Percentiles rank a stretch among this genome's conserved stretches.
phyloP scores from a whole-genome alignment of 2,329 filamentous ascomycete genomes.

The Fusarium falciforme region DNA sequence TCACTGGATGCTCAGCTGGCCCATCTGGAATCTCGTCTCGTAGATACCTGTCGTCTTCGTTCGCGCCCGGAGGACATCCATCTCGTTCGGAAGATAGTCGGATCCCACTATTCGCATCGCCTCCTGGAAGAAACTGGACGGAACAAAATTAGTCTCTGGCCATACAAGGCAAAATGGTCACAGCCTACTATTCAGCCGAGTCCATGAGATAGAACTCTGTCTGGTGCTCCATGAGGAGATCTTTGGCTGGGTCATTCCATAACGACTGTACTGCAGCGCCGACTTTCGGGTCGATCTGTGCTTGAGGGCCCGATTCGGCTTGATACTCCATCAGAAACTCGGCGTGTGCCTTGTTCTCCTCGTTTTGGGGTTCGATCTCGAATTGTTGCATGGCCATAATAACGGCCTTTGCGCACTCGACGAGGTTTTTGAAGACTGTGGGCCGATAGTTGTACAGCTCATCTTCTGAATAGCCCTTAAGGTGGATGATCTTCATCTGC shows the following conservation, averaged over 20 bases:
- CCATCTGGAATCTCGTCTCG: slow-evolving; percentile 98
- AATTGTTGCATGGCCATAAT: slow-evolving; percentile 94
- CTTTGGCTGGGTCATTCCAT: slow-evolving; percentile 89
- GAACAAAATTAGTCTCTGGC: slow-evolving; percentile 13
- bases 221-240: slow-evolving; percentile 88
- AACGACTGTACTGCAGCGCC: slow-evolving; percentile 85
- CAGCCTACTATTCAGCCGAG: slow-evolving; percentile 92
- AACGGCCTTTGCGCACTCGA: slow-evolving; percentile 95
- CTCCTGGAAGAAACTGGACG: slow-evolving; percentile 90
- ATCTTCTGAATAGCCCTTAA: slow-evolving; percentile 95
- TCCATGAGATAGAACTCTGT: slow-evolving; percentile 99
- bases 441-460: slow-evolving; percentile 94
- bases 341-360: slow-evolving; percentile 78
- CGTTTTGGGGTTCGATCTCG: slow-evolving; percentile 79
- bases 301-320: slow-evolving; percentile 90
- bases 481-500: slow-evolving; percentile 99
- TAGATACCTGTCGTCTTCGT: slow-evolving; percentile 99
- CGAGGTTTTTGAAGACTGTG: slow-evolving; percentile 97
- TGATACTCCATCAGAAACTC: slow-evolving; percentile 88
- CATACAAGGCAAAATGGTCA: background rate
- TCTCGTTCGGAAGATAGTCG: slow-evolving; percentile 92
- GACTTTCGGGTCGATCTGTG: slow-evolving; percentile 82
- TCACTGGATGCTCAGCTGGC: slow-evolving; percentile 97
- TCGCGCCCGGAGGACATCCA: slow-evolving; percentile 93
- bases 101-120: slow-evolving; percentile 83